These are phyloP conservation scores for Rhodomyrtus tomentosa DNA, from an alignment of 345 rosid genomes.

Conservation along the genomic window DNA sequence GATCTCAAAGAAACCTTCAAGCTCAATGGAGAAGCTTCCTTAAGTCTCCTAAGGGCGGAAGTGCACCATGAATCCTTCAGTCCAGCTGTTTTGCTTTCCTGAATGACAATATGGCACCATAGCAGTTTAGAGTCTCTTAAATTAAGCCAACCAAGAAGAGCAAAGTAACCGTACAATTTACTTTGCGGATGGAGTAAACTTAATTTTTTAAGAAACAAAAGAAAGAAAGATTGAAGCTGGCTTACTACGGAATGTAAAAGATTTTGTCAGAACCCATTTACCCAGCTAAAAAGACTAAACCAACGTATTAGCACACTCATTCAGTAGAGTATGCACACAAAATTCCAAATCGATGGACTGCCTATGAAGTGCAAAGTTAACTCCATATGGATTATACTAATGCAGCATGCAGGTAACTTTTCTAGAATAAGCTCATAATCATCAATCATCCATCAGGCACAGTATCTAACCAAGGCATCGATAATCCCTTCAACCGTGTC, in stretches of 20 bases:
- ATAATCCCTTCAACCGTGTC: slow-evolving; percentile 85
- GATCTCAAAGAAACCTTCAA: slow-evolving; percentile 90
- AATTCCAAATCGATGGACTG: background rate
- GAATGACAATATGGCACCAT: background rate
- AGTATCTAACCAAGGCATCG: slow-evolving; percentile 53
- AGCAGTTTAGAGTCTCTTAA: background rate
- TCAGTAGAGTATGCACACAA: background rate
- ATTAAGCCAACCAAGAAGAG: background rate
- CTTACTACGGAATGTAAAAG: background rate
- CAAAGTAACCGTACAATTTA: background rate
- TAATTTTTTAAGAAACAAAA: background rate
- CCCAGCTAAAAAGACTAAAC: background rate
- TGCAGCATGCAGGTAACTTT: background rate
- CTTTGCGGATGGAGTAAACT: background rate
- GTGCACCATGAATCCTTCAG: slow-evolving; percentile 60
- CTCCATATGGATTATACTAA: background rate
- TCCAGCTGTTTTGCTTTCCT: slow-evolving; percentile 53
- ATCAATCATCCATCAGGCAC: background rate
- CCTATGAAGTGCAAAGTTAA: background rate
- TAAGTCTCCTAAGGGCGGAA: slow-evolving; percentile 52
- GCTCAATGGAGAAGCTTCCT: slow-evolving; percentile 75
- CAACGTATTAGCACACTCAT: background rate
- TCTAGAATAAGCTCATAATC: background rate
- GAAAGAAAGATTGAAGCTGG: background rate
- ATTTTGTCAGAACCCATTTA: background rate